These are phyloP conservation scores for Kandelia obovata DNA, from an alignment of 345 rosid species.

Conservation along the genomic window DNA sequence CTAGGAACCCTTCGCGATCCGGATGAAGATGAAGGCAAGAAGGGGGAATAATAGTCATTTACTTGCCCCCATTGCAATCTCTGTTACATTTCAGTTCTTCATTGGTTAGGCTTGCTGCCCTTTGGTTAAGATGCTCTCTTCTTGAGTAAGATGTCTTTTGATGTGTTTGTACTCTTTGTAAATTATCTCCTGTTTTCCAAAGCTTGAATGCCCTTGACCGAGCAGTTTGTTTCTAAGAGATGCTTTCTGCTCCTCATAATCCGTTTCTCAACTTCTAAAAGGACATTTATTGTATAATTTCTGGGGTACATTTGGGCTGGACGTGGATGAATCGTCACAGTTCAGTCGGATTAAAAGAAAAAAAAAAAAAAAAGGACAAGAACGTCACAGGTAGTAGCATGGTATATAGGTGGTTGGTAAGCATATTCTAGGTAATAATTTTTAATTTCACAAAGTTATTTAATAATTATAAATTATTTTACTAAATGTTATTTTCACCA, in stretches of 20 bases:
- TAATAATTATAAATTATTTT: too few relatives aligned
- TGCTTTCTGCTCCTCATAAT: background rate
- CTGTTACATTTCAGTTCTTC: background rate
- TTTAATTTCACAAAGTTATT: too few relatives aligned
- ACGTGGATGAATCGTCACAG: too few relatives aligned
- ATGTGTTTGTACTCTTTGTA: conserved; percentile 3
- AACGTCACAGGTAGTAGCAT: too few relatives aligned
- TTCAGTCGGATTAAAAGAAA: too few relatives aligned
- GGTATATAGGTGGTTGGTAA: too few relatives aligned
- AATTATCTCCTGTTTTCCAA: background rate
- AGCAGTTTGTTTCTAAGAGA: background rate
- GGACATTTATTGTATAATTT: conserved; percentile 3
- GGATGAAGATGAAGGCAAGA: conserved; percentile 35
- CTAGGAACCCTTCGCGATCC: conserved; percentile 83
- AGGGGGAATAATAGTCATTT: conserved; percentile 5
- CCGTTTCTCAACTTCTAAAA: background rate
- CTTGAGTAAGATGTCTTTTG: background rate
- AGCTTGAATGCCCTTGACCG: background rate
- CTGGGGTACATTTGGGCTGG: conserved; percentile 1
- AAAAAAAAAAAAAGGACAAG: too few relatives aligned
- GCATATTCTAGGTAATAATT: too few relatives aligned
- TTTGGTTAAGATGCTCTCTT: background rate
- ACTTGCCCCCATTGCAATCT: background rate
- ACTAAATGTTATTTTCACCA: too few relatives aligned
- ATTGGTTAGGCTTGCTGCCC: background rate